Evolutionary conservation across 2,329 filamentous ascomycete species (phyloP), one percentile per base, ranked within the genome.

Genomic region (Colletotrichum sp.): DNA sequence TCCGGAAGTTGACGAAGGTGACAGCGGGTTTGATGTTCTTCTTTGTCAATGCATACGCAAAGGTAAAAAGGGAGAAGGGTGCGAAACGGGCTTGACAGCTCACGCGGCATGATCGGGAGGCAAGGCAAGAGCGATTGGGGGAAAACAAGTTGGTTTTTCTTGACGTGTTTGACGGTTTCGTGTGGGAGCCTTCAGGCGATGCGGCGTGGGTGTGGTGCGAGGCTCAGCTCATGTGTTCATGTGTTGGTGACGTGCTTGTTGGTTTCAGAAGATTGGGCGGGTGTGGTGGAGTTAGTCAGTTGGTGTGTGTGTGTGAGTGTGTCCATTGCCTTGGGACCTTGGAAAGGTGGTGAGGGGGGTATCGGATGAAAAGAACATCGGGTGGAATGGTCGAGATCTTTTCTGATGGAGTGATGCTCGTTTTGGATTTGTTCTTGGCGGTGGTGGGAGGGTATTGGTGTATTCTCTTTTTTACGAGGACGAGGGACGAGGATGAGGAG

Each of bases 141-240:
- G 12, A 64, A 43, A 43, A 64, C 43, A 21, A 12, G 61, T 34
- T 34, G 34, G 32, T 60, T 60, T 21, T 52, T 24, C 43, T 52
- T 61, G 57, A 36, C 55, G 21, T 60, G 55, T 63, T 72, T 72
- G 72, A 59, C 39, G 73, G 73, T 75, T 75, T 75, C 70, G 34
- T 75, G 63, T 73, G 73, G 70, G 32, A 67, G 59, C 64, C 34
- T 30, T 71, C 48, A 60, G 67, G 18, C 10, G 16, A 16, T 28
- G 28, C 66, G 69, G 61, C 59, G 55, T 18, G 71, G 66, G 36
- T n/a, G 30, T 61, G 28, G 59, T 61, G 59, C 30, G 59, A 61
- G 59, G 59, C 59, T 61, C 59, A 61, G 71, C 64, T 34, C 59
- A 43, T 24, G 28, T 30, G 30, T 39, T 39, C 28, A 52, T 52